phyloP scores from a whole-genome alignment of 768 basidiomycete species.

The Trametes punicea region DNA sequence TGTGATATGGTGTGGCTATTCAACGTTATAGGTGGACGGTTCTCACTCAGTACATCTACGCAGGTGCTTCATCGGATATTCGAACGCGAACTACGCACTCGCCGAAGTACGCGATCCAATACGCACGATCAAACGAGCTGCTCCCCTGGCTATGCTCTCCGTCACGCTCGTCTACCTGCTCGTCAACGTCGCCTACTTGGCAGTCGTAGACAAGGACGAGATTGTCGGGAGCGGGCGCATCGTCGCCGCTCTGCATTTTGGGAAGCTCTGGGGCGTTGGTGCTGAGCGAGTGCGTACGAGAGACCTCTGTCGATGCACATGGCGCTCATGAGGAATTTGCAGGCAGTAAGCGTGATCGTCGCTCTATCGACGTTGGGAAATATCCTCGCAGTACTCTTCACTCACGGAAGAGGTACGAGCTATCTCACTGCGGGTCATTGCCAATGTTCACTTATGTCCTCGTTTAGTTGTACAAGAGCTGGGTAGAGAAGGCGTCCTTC shows the following conservation, averaged over 20 bases:
- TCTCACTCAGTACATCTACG: neutral
- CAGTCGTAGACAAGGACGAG: constrained; percentile 66
- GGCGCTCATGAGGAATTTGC: neutral
- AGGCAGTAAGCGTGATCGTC: constrained; percentile 61
- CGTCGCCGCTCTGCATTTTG: constrained; percentile 74
- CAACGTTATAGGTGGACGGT: neutral
- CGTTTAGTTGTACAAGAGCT: constrained; percentile 75
- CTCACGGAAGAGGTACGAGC: constrained; percentile 57
- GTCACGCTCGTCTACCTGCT: constrained; percentile 61
- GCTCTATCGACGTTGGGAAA: constrained; percentile 66
- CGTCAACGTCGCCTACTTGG: constrained; percentile 72
- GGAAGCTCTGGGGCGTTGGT: constrained; percentile 62
- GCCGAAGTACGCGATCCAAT: constrained; percentile 71
- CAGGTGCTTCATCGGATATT: constrained; percentile 73
- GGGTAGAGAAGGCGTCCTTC: constrained; percentile 67
- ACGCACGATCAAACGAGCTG: constrained; percentile 66
- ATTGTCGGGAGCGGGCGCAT: constrained; percentile 63
- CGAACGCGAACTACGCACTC: constrained; percentile 71
- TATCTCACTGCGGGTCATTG: too few species aligned
- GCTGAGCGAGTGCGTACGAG: constrained; percentile 49
- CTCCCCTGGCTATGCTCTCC: constrained; percentile 58
- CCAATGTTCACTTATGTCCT: neutral
- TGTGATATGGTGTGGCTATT: constrained; percentile 56
- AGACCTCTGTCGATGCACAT: neutral
- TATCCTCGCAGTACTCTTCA: constrained; percentile 58